Conservation (phyloP, 2,329 filamentous ascomycete species). For the Pyrenophora graminea region DNA sequence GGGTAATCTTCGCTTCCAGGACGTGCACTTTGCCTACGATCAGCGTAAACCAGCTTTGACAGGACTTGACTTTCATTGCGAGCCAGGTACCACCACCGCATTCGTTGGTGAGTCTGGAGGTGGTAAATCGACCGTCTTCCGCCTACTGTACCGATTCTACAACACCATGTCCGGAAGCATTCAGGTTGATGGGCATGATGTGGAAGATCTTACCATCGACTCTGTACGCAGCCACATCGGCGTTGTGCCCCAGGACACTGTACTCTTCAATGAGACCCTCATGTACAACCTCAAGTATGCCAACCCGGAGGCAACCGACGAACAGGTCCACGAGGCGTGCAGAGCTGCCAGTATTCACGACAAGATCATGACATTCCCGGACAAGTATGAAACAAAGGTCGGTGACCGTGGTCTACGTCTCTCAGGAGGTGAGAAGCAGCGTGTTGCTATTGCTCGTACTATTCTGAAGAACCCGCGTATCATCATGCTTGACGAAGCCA, state of each 20-base stretch:
- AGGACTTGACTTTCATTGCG: slow-evolving; percentile 81
- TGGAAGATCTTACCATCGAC: slow-evolving; percentile 86
- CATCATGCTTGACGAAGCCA: slow-evolving; percentile 92
- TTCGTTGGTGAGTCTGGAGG: slow-evolving; percentile 96
- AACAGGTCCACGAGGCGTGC: slow-evolving; percentile 81
- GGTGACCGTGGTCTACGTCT: slow-evolving; percentile 86
- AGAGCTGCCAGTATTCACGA: slow-evolving; percentile 89
- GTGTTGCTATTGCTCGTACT: slow-evolving; percentile 89
- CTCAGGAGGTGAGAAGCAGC: slow-evolving; percentile 90
- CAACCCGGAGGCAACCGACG: slow-evolving; percentile 76
- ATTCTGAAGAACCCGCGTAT: slow-evolving; percentile 91
- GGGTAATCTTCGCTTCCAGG: slow-evolving; percentile 83
- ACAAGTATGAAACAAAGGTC: slow-evolving; percentile 86
- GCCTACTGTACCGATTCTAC: slow-evolving; percentile 95
- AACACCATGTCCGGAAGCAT: slow-evolving; percentile 81
- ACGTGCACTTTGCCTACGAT: slow-evolving; percentile 91
- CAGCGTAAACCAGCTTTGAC: slow-evolving; percentile 80
- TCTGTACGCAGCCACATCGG: slow-evolving; percentile 91
- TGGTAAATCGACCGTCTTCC: slow-evolving; percentile 95
- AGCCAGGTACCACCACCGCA: slow-evolving; percentile 89
- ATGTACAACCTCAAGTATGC: slow-evolving; percentile 96
- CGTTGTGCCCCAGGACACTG: slow-evolving; percentile 94
- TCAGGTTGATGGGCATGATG: slow-evolving; percentile 80
- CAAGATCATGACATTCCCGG: slow-evolving; percentile 85
- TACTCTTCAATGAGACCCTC: slow-evolving; percentile 89